Evolutionary conservation across 805 yeast genomes (phyloP), one percentile per base, ranked within the genome.

Genomic region (Saturnispora hagleri): DNA sequence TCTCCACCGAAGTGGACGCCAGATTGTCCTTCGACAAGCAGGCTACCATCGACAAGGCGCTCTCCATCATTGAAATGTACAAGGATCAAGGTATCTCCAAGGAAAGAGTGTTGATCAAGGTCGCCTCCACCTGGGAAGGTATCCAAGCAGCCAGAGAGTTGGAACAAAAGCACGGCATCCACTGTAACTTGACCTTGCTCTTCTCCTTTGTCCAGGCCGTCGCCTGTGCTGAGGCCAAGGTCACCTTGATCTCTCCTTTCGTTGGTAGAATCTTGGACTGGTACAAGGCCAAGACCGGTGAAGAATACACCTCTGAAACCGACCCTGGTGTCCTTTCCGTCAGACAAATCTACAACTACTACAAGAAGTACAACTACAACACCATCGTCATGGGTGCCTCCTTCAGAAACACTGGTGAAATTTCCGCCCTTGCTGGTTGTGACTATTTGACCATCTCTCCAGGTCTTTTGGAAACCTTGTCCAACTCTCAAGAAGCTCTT

Each of bases 341-440:
- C 63, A 84, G 82, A 73, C 69, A 68, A 56, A 93, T 93, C 72
- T 93, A 71, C 87, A 86, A 90, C 86, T 93, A 93, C 83, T 93
- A 93, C 86, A 93, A 93, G 84, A 91, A 91, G 77, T 88, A 72
- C 73, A 91, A 84, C 63, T 93, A 93, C 83, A 80, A 91, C 65
- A 93, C 99, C 71, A 90, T 93, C 69, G 98, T 93, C 68, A 93
- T 93, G 99, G 99, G 99, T 74, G 99, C 99, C 55, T 91, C 98
- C 55, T 91, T 93, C 89, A 91, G 99, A 83, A 93, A 90, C 79
- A 72, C 76, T 57, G 96, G 89, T 62, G 99, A 91, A 77, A 88
- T 93, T 74, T 85, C 84, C 73, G 96, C 95, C 63, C 79, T 93
- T 64, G 97, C 99, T 54, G 99, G 99, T 72, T 84, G 88, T 68